phyloP scores from a whole-genome alignment of 495 filamentous ascomycete genomes.

The Aspergillus funiculosus region DNA sequence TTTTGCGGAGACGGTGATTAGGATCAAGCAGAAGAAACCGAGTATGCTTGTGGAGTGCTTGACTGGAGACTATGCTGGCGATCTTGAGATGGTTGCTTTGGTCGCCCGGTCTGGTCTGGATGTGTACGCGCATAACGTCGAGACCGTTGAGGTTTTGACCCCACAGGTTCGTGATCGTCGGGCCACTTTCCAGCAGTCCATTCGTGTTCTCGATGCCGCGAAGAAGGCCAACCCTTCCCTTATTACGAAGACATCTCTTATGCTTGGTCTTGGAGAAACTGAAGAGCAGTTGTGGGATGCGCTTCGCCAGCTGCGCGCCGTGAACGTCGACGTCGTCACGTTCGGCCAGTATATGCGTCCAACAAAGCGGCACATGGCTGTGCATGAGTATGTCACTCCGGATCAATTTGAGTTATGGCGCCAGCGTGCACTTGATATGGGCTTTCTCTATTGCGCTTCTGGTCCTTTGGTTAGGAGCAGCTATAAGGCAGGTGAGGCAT shows the following conservation, averaged over 20 bases:
- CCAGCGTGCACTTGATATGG: slow-evolving; percentile 84
- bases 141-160: slow-evolving; percentile 88
- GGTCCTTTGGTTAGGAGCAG: slow-evolving; percentile 88
- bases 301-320: slow-evolving; percentile 69
- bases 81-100: slow-evolving; percentile 72
- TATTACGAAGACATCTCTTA: slow-evolving; percentile 95
- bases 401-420: slow-evolving; percentile 87
- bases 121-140: slow-evolving; percentile 95
- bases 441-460: slow-evolving; percentile 92
- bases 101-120: slow-evolving; percentile 86
- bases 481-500: slow-evolving; percentile 96
- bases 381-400: slow-evolving; percentile 88
- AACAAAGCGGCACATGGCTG: slow-evolving; percentile 94
- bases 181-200: slow-evolving; percentile 80
- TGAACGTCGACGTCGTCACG: slow-evolving; percentile 87
- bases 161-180: slow-evolving; percentile 85
- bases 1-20: slow-evolving; percentile 89
- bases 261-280: slow-evolving; percentile 91
- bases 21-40: slow-evolving; percentile 86
- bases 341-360: slow-evolving; percentile 99
- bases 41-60: slow-evolving; percentile 88
- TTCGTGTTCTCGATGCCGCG: slow-evolving; percentile 72
- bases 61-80: slow-evolving; percentile 82
- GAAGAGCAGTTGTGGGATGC: slow-evolving; percentile 83
- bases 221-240: slow-evolving; percentile 69